phyloP scores from a whole-genome alignment of 2,329 filamentous ascomycete genomes.

The Penicillium glabrum region DNA sequence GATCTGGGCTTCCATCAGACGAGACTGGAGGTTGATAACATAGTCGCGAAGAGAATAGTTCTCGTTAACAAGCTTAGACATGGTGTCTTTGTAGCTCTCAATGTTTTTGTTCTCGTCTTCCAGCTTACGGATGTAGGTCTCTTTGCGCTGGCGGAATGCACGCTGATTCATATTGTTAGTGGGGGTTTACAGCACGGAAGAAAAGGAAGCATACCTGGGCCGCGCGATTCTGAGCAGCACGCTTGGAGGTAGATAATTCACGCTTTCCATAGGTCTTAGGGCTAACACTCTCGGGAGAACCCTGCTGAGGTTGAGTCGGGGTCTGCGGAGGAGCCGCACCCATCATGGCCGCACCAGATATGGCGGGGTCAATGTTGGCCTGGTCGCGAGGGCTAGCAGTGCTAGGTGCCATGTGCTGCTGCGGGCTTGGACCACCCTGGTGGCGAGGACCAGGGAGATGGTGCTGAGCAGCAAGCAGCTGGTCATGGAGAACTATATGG shows the following conservation, averaged over 20 bases:
- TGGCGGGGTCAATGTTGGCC: conserved; percentile 60
- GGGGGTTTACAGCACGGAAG: neutral
- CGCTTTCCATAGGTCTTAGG: conserved; percentile 74
- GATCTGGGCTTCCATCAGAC: conserved; percentile 77
- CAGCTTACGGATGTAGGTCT: conserved; percentile 96
- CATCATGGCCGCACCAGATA: conserved; percentile 54
- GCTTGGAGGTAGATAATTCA: conserved; percentile 91
- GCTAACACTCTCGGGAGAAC: conserved; percentile 48
- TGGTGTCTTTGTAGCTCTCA: conserved; percentile 70
- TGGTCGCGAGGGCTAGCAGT: conserved; percentile 48
- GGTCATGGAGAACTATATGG: conserved; percentile 59
- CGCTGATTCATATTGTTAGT: conserved; percentile 56
- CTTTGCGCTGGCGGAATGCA: conserved; percentile 95
- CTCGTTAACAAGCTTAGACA: conserved; percentile 79
- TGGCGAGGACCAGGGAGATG: conserved; percentile 39
- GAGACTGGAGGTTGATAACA: conserved; percentile 83
- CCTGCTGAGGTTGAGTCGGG: conserved; percentile 28
- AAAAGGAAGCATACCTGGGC: conserved; percentile 68
- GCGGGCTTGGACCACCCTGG: conserved; percentile 45
- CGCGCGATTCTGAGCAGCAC: conserved; percentile 92
- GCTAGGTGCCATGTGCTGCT: conserved; percentile 39
- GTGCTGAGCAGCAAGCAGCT: conserved; percentile 55
- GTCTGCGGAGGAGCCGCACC: conserved; percentile 35
- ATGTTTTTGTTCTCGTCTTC: conserved; percentile 89
- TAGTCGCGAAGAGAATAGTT: conserved; percentile 92